A percentile compares a stretch with the other conserved stretches of the same genome.
These are phyloP conservation scores for Microdochium paspali DNA, from an alignment of 2,329 filamentous ascomycete genomes.

Conservation along the genomic window DNA sequence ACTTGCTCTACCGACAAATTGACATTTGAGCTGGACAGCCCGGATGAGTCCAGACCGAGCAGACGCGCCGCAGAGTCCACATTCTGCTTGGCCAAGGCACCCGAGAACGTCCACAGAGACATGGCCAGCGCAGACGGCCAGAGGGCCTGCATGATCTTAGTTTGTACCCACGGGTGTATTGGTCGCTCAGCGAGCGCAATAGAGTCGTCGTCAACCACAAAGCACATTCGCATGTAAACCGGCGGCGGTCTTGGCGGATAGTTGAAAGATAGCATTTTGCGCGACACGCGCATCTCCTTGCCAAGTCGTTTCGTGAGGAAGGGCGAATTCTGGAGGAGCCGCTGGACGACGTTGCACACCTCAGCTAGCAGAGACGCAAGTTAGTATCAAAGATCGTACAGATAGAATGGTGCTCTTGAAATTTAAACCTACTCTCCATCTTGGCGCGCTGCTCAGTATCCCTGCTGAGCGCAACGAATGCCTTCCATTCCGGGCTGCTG, in stretches of 20 bases:
- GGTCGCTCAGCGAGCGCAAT: slow-evolving; percentile 36
- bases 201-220: slow-evolving; percentile 27
- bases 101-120: slow-evolving; percentile 42
- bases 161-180: slow-evolving; percentile 37
- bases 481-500: slow-evolving; percentile 53
- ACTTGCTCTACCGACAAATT: slow-evolving; percentile 21
- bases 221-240: slow-evolving; percentile 19
- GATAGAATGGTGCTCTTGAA: neutral
- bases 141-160: slow-evolving; percentile 35
- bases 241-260: slow-evolving; percentile 52
- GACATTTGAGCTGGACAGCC: slow-evolving; percentile 13
- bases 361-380: neutral
- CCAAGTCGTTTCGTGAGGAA: slow-evolving; percentile 35
- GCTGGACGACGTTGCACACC: slow-evolving; percentile 19
- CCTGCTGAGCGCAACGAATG: slow-evolving; percentile 48
- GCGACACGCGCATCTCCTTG: slow-evolving; percentile 34
- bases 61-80: slow-evolving; percentile 29
- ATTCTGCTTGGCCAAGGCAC: slow-evolving; percentile 35
- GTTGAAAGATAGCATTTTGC: slow-evolving; percentile 51
- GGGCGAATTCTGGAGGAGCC: slow-evolving; percentile 30
- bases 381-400: neutral
- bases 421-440: slow-evolving; percentile 32
- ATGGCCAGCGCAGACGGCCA: slow-evolving; percentile 43
- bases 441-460: slow-evolving; percentile 35
- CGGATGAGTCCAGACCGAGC: slow-evolving; percentile 29